Percentiles rank a stretch among this genome's conserved stretches.
phyloP scores from a whole-genome alignment of 768 basidiomycete species.

The Amanita exitialis region DNA sequence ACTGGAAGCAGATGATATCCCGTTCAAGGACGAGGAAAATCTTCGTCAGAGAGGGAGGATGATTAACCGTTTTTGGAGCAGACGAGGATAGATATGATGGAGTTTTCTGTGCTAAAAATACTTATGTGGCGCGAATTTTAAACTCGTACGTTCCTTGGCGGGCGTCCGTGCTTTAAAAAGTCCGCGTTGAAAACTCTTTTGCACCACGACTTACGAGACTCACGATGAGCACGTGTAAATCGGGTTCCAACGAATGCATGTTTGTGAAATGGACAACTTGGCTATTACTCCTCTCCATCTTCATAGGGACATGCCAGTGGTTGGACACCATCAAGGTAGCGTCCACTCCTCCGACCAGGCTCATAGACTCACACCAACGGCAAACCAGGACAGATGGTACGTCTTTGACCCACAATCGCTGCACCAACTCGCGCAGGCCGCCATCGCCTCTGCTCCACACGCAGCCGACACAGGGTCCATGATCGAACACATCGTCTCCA shows the following conservation, averaged over 20 bases:
- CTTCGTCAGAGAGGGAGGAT: slow-evolving; percentile 1
- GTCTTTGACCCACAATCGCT: slow-evolving; percentile 67
- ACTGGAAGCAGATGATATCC: slow-evolving; percentile 2
- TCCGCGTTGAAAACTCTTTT: neutral
- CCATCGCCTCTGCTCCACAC: slow-evolving; percentile 49
- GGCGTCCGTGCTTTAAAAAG: neutral
- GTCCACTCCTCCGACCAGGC: neutral
- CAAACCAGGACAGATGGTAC: slow-evolving; percentile 70
- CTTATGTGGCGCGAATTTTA: neutral
- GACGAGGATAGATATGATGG: neutral
- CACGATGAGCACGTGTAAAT: slow-evolving; percentile 2
- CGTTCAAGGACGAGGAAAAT: slow-evolving; percentile 5
- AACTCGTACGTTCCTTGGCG: slow-evolving; percentile 1
- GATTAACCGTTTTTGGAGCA: neutral
- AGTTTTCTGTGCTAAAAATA: neutral
- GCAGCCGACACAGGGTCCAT: slow-evolving; percentile 57
- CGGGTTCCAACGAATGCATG: neutral
- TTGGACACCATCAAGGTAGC: slow-evolving; percentile 59
- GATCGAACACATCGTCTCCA: slow-evolving; percentile 71
- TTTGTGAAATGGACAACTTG: slow-evolving; percentile 28
- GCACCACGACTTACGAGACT: neutral
- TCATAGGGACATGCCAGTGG: slow-evolving; percentile 33
- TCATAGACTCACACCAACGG: too few species aligned
- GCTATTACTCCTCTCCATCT: slow-evolving; percentile 19
- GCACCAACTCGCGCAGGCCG: slow-evolving; percentile 64